Evolutionary conservation across 208 protist species (phyloP), one percentile per base, ranked within the genome.

Genomic region (Trypanosoma congolense): DNA sequence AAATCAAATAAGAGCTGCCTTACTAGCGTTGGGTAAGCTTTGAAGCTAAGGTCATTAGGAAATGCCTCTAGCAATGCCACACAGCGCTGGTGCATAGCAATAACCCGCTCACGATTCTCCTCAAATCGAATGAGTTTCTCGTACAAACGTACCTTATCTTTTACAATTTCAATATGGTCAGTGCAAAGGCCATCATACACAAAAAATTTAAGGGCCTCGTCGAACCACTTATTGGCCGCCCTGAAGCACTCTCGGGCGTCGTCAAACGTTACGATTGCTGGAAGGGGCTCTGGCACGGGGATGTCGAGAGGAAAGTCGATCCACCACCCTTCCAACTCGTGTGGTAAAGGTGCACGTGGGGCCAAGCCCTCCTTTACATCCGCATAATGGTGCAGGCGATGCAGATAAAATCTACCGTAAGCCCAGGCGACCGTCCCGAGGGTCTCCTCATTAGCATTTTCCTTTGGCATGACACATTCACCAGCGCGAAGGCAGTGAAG

Each of bases 1-100:
- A 94, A 61, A 47, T 96, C 91, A 68, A 85, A 90, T 3, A 90
- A 58, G 21, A 96, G 63, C 61, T 95, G 83, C 2, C 87, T 74
- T 48, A 90, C 54, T 24, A 90, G 66, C 16, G 75, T 80, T 0
- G 82, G 75, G 63, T 96, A 96, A 1, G 85, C 78, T 36, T 94
- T 90, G 70, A 90, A 90, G 61, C 68, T 95, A 33, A 96, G 73
- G 67, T 94, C 72, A 38, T 58, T 58, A 0, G 85, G 85, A 30
- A 96, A 77, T 18, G 18, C 16, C 35, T 93, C 83, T 19, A 91
- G 56, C 30, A 93, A 59, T 35, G 61, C 62, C 3, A 75, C 55
- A 47, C 84, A 73, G 10, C 82, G 71, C 69, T 90, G 77, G 51
- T 83, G 55, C 80, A 96, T 87, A 33, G 85, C 80, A 46, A 90